These are phyloP conservation scores for Leccinum variicolor DNA, from an alignment of 768 basidiomycete genomes.

Conservation along the genomic window DNA sequence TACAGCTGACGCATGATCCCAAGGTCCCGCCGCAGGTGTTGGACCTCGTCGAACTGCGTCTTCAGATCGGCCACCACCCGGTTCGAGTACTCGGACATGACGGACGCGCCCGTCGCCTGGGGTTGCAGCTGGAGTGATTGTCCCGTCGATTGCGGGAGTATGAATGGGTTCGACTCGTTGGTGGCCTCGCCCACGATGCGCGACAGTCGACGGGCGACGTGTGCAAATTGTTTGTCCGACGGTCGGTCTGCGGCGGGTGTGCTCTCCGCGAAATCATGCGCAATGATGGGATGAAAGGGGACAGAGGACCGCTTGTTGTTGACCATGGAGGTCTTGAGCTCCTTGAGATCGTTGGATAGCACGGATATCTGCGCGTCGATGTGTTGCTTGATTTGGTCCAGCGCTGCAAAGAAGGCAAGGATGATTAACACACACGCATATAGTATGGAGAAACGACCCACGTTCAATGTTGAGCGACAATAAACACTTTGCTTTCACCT, in stretches of 20 bases:
- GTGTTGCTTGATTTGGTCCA: slow-evolving; percentile 98
- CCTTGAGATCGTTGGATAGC: slow-evolving; percentile 86
- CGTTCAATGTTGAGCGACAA: slow-evolving; percentile 96
- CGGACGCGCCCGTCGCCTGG: slow-evolving; percentile 73
- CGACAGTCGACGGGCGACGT: slow-evolving; percentile 70
- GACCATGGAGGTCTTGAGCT: slow-evolving; percentile 67
- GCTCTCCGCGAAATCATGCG: slow-evolving; percentile 59
- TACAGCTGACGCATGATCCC: slow-evolving; percentile 94
- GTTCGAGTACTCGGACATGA: slow-evolving; percentile 65
- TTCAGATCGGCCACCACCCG: slow-evolving; percentile 81
- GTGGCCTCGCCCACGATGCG: slow-evolving; percentile 52
- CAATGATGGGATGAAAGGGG: slow-evolving; percentile 44
- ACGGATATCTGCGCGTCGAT: slow-evolving; percentile 88
- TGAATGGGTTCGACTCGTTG: slow-evolving; percentile 31
- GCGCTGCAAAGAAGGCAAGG: slow-evolving; percentile 51
- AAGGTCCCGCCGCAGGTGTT: slow-evolving; percentile 88
- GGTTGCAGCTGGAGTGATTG: slow-evolving; percentile 55
- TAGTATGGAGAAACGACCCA: slow-evolving; percentile 45
- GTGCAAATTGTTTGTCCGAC: slow-evolving; percentile 70
- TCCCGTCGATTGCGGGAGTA: slow-evolving; percentile 65
- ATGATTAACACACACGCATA: neutral
- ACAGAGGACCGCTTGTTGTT: slow-evolving; percentile 52
- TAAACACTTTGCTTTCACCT: slow-evolving; percentile 84
- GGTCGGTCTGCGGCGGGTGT: slow-evolving; percentile 67
- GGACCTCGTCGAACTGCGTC: slow-evolving; percentile 93